These are phyloP conservation scores for Acacia pycnantha DNA, from an alignment of 331 rosid genomes.

Conservation along the genomic window DNA sequence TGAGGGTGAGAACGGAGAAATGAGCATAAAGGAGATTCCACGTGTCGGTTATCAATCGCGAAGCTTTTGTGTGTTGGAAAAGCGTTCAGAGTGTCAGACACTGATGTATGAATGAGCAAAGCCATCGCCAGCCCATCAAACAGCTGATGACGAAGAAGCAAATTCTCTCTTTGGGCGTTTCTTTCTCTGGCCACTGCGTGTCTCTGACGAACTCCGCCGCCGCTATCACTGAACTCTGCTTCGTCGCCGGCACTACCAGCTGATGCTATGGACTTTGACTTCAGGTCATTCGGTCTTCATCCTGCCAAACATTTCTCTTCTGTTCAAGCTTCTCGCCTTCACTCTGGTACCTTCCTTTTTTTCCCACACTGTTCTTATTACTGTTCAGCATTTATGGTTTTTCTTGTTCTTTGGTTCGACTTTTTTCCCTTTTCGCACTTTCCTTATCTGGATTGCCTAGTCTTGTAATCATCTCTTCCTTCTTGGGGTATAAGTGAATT, in stretches of 20 bases:
- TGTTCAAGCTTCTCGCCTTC: conserved; percentile 62
- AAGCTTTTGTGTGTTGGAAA: conserved; percentile 52
- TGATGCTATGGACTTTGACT: conserved; percentile 66
- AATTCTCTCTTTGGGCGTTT: neutral
- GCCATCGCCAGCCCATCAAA: conserved; percentile 31
- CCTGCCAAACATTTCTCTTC: conserved; percentile 60
- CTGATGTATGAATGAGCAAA: conserved; percentile 21
- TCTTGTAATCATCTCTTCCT: neutral
- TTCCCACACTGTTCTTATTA: neutral
- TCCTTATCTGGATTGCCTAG: neutral
- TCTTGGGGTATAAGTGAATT: neutral
- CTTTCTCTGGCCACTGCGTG: neutral
- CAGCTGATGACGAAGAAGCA: neutral
- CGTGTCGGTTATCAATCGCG: conserved; percentile 38
- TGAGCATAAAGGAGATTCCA: neutral
- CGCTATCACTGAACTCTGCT: neutral
- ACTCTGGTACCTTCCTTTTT: conserved; percentile 50
- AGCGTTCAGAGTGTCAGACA: conserved; percentile 39
- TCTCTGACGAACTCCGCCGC: neutral
- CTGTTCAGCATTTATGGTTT: neutral
- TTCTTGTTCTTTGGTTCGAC: neutral
- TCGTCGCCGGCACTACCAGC: neutral
- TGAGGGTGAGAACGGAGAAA: neutral
- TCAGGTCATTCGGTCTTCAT: conserved; percentile 62
- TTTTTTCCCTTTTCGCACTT: neutral